Evolutionary conservation across 2,329 filamentous ascomycete genomes (phyloP), one percentile per base, ranked within the genome.

Genomic region (Cladosporium phlei): DNA sequence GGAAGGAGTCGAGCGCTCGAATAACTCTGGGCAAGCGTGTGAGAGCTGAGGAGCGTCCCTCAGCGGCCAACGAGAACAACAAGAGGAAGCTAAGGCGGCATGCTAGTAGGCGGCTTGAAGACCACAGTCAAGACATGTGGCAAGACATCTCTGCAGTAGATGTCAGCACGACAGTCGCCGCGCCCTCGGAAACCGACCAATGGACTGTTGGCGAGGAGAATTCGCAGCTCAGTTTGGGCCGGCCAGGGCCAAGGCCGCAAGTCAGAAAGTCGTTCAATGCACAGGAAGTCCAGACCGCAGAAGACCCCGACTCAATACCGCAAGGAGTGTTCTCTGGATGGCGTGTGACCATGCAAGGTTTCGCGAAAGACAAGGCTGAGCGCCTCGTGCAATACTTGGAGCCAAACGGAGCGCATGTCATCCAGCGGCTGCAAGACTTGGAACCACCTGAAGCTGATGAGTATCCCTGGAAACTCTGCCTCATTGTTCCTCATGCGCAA

Each of bases 111-210:
- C 91, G 88, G 63, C 71, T 97, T 24, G 83, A 77, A 48, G 85
- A 77, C 39, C 89, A 96, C 59, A 85, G 83, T 55, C 82, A 90
- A 57, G 82, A 80, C 21, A 76, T 97, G n/a, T 97, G 91, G 91
- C 85, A 85, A 4, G 88, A 94, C 58, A 94, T 98, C 49, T 77
- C 93, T 25, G 65, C 61, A 43, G 59, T 59, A 7, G 64, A 64
- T 11, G 50, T 50, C 10, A 48, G 29, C 6, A 39, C 20, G 19
- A n/a, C n/a, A n/a, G n/a, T n/a, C n/a, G 49, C 52, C 9, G 55
- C 54, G 22, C 46, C 50, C 9, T 51, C 54, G 4, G 53, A 53
- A 46, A 20, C 27, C 4, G 52, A 60, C 46, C 53, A 52, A 17
- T 61, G 58, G 58, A 53, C 52, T 20, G 52, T 20, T n/a, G 24